Evolutionary conservation across 2,329 filamentous ascomycete species (phyloP).

Genomic region (Colletotrichum sublineola): DNA sequence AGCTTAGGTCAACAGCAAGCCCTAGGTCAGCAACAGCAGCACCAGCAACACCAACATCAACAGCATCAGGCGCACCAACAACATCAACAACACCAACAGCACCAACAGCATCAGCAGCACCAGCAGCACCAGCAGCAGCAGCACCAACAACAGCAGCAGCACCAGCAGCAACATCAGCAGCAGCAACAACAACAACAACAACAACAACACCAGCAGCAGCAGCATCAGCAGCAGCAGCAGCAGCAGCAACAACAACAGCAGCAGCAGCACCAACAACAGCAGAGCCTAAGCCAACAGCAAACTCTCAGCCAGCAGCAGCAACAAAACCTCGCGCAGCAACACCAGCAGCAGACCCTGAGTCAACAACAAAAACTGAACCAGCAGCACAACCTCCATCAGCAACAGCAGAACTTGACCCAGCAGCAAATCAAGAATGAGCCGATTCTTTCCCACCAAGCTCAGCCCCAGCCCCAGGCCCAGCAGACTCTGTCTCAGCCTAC

Average conservation of each 20-base stretch:
- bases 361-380: constrained; percentile 50
- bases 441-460: constrained; percentile 36
- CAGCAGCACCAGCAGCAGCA: constrained; percentile 41
- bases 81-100: constrained; percentile 49
- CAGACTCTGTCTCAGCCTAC: constrained; percentile 40
- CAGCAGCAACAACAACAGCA: constrained; percentile 51
- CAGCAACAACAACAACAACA: constrained; percentile 51
- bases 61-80: constrained; percentile 49
- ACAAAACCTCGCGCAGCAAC: constrained; percentile 44
- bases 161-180: constrained; percentile 49
- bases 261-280: constrained; percentile 48
- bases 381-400: constrained; percentile 49
- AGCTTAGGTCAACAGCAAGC: constrained; percentile 33
- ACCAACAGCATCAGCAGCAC: constrained; percentile 50
- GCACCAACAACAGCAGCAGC: constrained; percentile 47
- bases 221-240: constrained; percentile 49
- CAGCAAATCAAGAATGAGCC: constrained; percentile 47
- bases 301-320: constrained; percentile 49
- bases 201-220: constrained; percentile 49
- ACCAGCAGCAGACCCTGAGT: constrained; percentile 50
- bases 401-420: constrained; percentile 48
- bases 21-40: constrained; percentile 29
- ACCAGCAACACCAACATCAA: constrained; percentile 49
- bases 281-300: constrained; percentile 50
- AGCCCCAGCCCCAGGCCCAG: constrained; percentile 38